phyloP scores from a whole-genome alignment of 768 basidiomycete species.

The Chalciporus chontae region DNA sequence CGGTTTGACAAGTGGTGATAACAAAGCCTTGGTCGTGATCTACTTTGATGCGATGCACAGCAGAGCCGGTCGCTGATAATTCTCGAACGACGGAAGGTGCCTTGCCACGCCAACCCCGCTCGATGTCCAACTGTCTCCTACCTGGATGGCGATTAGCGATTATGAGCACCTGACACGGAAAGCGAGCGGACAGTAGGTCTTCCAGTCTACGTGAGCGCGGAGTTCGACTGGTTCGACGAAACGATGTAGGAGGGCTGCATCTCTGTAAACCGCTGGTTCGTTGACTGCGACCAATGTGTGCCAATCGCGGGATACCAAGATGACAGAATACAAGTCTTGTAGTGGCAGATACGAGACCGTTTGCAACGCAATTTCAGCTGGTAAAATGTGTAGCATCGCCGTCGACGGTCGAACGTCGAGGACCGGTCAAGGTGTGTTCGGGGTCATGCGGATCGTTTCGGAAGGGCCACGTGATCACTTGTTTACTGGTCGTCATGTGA shows the following conservation, averaged over 20 bases:
- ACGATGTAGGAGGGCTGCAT: constrained; percentile 50
- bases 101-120: constrained; percentile 53
- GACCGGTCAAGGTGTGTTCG: neutral
- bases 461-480: constrained; percentile 6
- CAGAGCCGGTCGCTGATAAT: constrained; percentile 32
- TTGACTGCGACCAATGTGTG: constrained; percentile 44
- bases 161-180: neutral
- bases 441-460: neutral
- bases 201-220: constrained; percentile 47
- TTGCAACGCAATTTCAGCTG: constrained; percentile 53
- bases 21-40: constrained; percentile 60
- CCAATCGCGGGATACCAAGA: constrained; percentile 44
- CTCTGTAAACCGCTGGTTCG: constrained; percentile 51
- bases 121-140: constrained; percentile 40
- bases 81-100: constrained; percentile 38
- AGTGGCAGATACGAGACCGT: constrained; percentile 51
- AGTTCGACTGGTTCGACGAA: constrained; percentile 38
- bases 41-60: constrained; percentile 73
- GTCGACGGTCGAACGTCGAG: no score
- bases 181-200: constrained; percentile 48
- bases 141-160: constrained; percentile 34
- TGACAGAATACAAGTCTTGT: constrained; percentile 36
- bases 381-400: constrained; percentile 43
- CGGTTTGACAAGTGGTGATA: constrained; percentile 51
- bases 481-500: constrained; percentile 6